Percentiles rank a stretch among this genome's conserved stretches.
Conservation (phyloP, 2,329 filamentous ascomycete species). For the Boeremia exigua region DNA sequence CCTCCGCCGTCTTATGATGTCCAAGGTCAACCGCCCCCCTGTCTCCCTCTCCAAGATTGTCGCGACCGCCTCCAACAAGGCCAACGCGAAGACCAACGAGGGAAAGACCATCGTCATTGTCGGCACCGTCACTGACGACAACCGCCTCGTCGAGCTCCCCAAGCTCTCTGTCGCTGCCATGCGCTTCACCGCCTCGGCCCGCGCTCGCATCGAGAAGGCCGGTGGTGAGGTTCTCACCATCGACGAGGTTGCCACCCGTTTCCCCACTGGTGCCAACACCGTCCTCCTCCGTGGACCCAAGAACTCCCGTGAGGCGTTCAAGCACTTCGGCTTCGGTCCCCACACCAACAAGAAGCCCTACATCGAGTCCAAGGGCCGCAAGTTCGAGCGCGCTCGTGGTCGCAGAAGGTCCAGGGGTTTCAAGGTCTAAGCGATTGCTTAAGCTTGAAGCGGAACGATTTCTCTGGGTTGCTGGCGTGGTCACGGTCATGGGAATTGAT, state of each 20-base stretch:
- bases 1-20: slow-evolving; percentile 97
- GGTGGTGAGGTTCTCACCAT: slow-evolving; percentile 95
- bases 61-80: slow-evolving; percentile 60
- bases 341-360: slow-evolving; percentile 99
- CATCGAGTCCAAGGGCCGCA: slow-evolving; percentile 97
- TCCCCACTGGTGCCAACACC: slow-evolving; percentile 96
- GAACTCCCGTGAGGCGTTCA: slow-evolving; percentile 96
- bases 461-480: slow-evolving; percentile 48
- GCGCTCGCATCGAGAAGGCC: slow-evolving; percentile 89
- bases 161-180: slow-evolving; percentile 94
- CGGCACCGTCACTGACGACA: slow-evolving; percentile 22
- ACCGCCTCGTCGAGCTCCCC: slow-evolving; percentile 65
- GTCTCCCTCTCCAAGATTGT: slow-evolving; percentile 94
- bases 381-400: slow-evolving; percentile 99
- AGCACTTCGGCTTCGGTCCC: slow-evolving; percentile 98
- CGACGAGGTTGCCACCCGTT: slow-evolving; percentile 94
- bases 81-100: slow-evolving; percentile 61
- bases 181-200: slow-evolving; percentile 94
- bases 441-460: slow-evolving; percentile 36
- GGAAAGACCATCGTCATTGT: slow-evolving; percentile 87
- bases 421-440: slow-evolving; percentile 82
- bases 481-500: slow-evolving; percentile 45
- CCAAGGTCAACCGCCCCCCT: slow-evolving; percentile 88
- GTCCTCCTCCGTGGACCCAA: slow-evolving; percentile 96
- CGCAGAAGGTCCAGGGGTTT: slow-evolving; percentile 98